phyloP scores from a whole-genome alignment of 208 protist genomes.

The Phytomonas sp. region DNA sequence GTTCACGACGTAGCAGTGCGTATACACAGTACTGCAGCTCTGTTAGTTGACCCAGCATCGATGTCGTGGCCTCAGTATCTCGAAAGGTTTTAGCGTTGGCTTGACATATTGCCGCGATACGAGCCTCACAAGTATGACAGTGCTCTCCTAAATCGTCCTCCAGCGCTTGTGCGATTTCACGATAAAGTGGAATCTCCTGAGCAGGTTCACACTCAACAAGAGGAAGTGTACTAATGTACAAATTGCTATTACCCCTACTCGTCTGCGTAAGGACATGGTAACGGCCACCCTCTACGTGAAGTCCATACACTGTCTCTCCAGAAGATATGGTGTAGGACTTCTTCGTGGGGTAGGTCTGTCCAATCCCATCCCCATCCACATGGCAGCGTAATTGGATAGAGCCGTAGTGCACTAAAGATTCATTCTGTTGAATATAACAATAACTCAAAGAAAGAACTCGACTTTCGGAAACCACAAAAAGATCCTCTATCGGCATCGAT shows the following conservation, averaged over 20 bases:
- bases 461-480: neutral
- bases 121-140: constrained; percentile 29
- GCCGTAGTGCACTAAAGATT: constrained; percentile 19
- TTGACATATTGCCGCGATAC: constrained; percentile 16
- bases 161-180: constrained; percentile 21
- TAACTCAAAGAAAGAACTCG: neutral
- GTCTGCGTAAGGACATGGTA: constrained; percentile 55
- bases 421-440: neutral
- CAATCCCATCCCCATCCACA: neutral
- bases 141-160: constrained; percentile 31
- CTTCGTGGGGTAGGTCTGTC: neutral
- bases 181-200: constrained; percentile 2
- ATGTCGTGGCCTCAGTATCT: neutral
- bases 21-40: constrained; percentile 38
- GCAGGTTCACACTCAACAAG: constrained; percentile 17
- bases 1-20: constrained; percentile 46
- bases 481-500: neutral
- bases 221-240: constrained; percentile 39
- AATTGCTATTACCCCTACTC: constrained; percentile 27
- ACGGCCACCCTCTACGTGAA: constrained; percentile 27
- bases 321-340: constrained; percentile 9
- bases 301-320: constrained; percentile 29
- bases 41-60: constrained; percentile 28
- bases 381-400: constrained; percentile 12
- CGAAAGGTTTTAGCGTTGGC: neutral